Evolutionary conservation across 768 basidiomycete genomes (phyloP), one percentile per base, ranked within the genome.

Genomic region (Pisolithus orientalis): DNA sequence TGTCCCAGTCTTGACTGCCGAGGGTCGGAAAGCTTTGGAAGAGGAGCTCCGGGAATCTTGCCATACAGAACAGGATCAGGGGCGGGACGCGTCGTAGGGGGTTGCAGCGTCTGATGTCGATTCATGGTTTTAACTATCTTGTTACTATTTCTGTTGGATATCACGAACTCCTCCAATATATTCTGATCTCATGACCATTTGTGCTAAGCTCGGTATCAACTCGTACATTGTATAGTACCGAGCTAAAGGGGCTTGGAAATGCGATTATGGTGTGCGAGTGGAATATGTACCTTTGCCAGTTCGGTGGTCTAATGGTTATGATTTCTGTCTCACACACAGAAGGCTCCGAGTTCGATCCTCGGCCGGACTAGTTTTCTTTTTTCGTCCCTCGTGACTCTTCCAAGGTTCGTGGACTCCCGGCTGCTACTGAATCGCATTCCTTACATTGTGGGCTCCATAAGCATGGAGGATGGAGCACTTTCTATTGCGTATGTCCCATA

Each of bases 1-100:
- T 11, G 75, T 79, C 51, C 82, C 92, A 1, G 63, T 55, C 16
- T 75, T 97, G 17, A 90, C 89, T 0, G 74, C 70, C 1, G 85
- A 77, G 40, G 94, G 94, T 5, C 66, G 70, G 51, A 73, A 77
- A 58, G 90, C 87, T 2, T 70, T 96, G 13, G 79, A 90, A 65
- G 85, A 87, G 54, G 90, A 94, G 62, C 61, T 88, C 7, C 51
- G 32, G 21, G 66, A 67, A 44, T 46, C 49, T 11, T 38, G 28
- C 16, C 5, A 37, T 32, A 38, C 44, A 3, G 65, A 58, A 27
- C 17, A 31, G 7, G 31, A 51, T 40, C 14, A 24, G 51, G 59
- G 62, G 56, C 59, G 52, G 25, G 6, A 10, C 32, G 32, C 21
- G 44, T 39, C 28, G 5, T 40, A 43, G 21, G 46, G 27, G 10